phyloP scores from a whole-genome alignment of 116 monocot species.

The Cymodocea nodosa region DNA sequence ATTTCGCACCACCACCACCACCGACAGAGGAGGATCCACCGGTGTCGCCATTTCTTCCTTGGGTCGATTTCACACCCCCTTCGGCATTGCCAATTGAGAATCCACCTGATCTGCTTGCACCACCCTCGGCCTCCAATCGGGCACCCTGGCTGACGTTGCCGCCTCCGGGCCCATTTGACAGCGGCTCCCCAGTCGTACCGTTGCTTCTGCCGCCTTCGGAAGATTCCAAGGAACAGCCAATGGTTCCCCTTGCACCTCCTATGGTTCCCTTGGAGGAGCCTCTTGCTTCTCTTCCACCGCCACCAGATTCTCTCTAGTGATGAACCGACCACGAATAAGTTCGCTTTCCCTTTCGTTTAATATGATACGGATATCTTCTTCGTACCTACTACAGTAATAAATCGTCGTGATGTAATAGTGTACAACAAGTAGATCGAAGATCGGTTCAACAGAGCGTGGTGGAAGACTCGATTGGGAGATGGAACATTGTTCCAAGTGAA shows the following conservation, averaged over 20 bases:
- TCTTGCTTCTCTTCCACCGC: neutral
- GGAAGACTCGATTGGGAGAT: neutral
- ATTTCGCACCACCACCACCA: neutral
- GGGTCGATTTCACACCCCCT: neutral
- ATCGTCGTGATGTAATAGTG: too few species aligned
- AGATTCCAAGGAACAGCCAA: neutral
- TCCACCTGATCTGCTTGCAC: neutral
- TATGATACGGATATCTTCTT: too few species aligned
- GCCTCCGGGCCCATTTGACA: neutral
- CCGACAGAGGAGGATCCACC: too few species aligned
- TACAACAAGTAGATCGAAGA: neutral
- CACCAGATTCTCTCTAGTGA: neutral
- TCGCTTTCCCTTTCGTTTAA: too few species aligned
- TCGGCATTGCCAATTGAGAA: neutral
- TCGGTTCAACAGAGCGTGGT: neutral
- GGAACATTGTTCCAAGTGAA: neutral
- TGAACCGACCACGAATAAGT: too few species aligned
- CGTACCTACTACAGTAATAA: too few species aligned
- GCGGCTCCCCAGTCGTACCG: neutral
- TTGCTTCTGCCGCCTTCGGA: neutral
- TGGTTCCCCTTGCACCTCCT: neutral
- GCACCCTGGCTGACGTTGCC: neutral
- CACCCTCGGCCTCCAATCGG: neutral
- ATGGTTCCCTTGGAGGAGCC: conserved; percentile 2
- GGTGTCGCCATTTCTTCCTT: neutral